phyloP scores from a whole-genome alignment of 805 yeast species.

The Metschnikowia noctiluminum region DNA sequence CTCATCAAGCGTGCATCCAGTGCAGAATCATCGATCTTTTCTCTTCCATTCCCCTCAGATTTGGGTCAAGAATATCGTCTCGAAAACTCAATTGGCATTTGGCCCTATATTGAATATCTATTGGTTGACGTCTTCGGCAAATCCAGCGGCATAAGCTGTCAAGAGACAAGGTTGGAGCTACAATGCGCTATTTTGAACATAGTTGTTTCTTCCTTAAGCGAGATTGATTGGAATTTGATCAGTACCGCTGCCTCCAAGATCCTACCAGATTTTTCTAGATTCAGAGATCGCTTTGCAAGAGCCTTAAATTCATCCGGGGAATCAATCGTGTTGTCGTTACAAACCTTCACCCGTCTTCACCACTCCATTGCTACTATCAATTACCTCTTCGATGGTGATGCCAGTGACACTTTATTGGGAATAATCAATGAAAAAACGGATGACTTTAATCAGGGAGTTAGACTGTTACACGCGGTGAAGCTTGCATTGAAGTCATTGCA shows the following conservation, averaged over 20 bases:
- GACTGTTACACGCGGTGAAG: constrained; percentile 27
- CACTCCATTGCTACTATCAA: constrained; percentile 68
- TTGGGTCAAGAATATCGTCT: constrained; percentile 58
- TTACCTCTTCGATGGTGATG: constrained; percentile 57
- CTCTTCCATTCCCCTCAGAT: constrained; percentile 55
- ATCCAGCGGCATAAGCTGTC: constrained; percentile 36
- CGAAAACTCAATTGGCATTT: constrained; percentile 52
- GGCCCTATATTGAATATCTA: constrained; percentile 78
- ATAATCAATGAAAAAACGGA: constrained; percentile 63
- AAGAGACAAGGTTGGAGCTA: constrained; percentile 38
- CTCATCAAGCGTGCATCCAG: constrained; percentile 20
- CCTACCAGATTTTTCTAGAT: constrained; percentile 22
- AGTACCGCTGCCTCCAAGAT: constrained; percentile 50
- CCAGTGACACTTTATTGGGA: constrained; percentile 53
- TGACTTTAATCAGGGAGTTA: constrained; percentile 38
- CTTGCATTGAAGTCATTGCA: constrained; percentile 44
- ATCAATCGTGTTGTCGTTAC: constrained; percentile 11
- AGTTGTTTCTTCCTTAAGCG: constrained; percentile 37
- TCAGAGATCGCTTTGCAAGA: constrained; percentile 23
- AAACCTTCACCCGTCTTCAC: constrained; percentile 50
- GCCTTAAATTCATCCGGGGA: constrained; percentile 16
- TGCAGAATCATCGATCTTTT: constrained; percentile 16
- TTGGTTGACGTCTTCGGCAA: constrained; percentile 63
- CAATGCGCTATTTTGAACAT: constrained; percentile 55
- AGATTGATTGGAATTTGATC: constrained; percentile 43